Evolutionary conservation across 148 eudicot genomes (phyloP).

Genomic region (Tetragonia tetragonoides): DNA sequence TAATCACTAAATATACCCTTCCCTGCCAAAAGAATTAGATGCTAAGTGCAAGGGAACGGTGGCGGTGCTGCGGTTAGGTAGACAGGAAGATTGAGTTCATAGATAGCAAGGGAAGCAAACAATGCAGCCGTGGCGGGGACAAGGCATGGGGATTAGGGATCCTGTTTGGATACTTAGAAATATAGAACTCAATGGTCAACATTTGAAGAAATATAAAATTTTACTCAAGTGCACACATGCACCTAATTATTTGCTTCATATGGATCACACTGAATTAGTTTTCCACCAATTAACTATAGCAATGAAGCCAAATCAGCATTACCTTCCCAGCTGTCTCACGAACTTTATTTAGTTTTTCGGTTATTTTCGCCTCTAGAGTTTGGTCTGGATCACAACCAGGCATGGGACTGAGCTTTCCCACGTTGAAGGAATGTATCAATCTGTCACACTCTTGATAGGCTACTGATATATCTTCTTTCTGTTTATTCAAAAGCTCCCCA

Average conservation of each 20-base stretch:
- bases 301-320: conserved; percentile 13
- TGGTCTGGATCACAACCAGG: conserved; percentile 88
- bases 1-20: neutral
- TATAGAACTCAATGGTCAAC: neutral
- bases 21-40: neutral
- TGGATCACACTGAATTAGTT: neutral
- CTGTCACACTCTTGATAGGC: conserved; percentile 56
- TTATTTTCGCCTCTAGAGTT: conserved; percentile 74
- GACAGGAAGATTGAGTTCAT: neutral
- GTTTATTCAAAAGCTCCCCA: conserved; percentile 45
- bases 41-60: neutral
- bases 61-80: neutral
- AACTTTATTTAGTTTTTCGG: conserved; percentile 55
- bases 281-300: neutral
- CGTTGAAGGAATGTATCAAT: conserved; percentile 44
- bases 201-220: neutral
- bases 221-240: neutral
- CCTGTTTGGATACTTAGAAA: neutral
- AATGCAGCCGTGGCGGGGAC: neutral
- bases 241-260: neutral
- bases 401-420: conserved; percentile 59
- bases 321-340: conserved; percentile 74
- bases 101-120: neutral
- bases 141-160: neutral
- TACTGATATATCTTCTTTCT: conserved; percentile 38